Evolutionary conservation across 2,329 filamentous ascomycete species (phyloP).

Genomic region (Talaromyces verruculosus): DNA sequence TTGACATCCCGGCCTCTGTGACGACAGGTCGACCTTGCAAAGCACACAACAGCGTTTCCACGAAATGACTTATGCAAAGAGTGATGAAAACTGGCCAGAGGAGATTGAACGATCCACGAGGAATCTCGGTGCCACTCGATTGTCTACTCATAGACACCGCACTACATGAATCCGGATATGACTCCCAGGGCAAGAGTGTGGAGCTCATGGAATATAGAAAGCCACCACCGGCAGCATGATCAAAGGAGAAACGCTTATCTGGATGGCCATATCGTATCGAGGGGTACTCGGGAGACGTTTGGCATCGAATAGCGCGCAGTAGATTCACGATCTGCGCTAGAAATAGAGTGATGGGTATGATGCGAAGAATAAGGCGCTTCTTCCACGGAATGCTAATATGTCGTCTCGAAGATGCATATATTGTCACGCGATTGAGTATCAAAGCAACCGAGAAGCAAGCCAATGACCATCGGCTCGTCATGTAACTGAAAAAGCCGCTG

Average conservation of each 20-base stretch:
- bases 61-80: constrained; percentile 72
- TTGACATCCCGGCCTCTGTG: constrained; percentile 90
- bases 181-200: constrained; percentile 68
- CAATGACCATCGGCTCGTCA: constrained; percentile 89
- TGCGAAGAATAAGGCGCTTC: constrained; percentile 67
- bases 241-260: constrained; percentile 63
- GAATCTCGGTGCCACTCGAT: constrained; percentile 52
- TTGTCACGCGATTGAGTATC: constrained; percentile 84
- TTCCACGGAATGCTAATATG: constrained; percentile 75
- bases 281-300: constrained; percentile 74
- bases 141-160: constrained; percentile 69
- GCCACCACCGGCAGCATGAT: constrained; percentile 68
- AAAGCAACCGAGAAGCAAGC: constrained; percentile 84
- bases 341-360: constrained; percentile 70
- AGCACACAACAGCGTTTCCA: constrained; percentile 85
- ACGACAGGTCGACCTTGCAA: constrained; percentile 77
- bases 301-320: constrained; percentile 85
- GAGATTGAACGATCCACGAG: constrained; percentile 75
- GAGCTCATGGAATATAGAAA: constrained; percentile 73
- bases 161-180: constrained; percentile 71
- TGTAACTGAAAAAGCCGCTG: constrained; percentile 84
- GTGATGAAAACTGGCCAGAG: constrained; percentile 54
- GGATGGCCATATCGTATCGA: constrained; percentile 68
- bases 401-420: constrained; percentile 86
- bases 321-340: constrained; percentile 66